phyloP scores from a whole-genome alignment of 148 eudicot genomes.

The Persicaria maculosa region DNA sequence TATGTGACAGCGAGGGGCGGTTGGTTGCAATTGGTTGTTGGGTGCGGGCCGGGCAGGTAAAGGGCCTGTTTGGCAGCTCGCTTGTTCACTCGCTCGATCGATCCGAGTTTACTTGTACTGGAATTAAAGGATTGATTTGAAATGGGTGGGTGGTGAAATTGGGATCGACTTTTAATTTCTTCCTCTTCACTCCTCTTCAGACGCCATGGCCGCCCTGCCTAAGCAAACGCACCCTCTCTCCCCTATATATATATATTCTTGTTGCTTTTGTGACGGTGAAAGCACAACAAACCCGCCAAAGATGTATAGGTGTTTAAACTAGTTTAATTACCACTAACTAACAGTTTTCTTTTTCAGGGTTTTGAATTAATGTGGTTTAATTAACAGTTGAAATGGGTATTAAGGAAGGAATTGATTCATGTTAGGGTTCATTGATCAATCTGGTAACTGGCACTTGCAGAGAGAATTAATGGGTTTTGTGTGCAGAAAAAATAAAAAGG shows the following conservation, averaged over 20 bases:
- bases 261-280: not conserved
- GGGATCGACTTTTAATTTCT: not conserved
- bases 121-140: constrained; percentile 9
- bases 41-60: not conserved
- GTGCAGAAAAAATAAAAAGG: not conserved
- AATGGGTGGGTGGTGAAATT: constrained; percentile 1
- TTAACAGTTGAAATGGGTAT: not conserved
- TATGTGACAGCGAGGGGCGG: not conserved
- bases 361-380: not conserved
- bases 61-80: not conserved
- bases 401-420: not conserved
- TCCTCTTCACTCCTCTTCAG: constrained; percentile 6
- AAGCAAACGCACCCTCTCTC: not conserved
- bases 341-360: not conserved
- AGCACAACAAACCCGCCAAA: not conserved
- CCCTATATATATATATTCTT: not conserved
- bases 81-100: too few species aligned
- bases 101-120: constrained; percentile 3
- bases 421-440: not conserved
- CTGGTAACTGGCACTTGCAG: not conserved
- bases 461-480: constrained; percentile 9
- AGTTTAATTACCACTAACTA: too few species aligned
- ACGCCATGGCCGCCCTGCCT: constrained; percentile 1
- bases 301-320: not conserved
- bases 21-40: not conserved